Evolutionary conservation across 1,284 basidiomycete species (phyloP), one percentile per base, ranked within the genome.

Genomic region (Lentinus polychrous): DNA sequence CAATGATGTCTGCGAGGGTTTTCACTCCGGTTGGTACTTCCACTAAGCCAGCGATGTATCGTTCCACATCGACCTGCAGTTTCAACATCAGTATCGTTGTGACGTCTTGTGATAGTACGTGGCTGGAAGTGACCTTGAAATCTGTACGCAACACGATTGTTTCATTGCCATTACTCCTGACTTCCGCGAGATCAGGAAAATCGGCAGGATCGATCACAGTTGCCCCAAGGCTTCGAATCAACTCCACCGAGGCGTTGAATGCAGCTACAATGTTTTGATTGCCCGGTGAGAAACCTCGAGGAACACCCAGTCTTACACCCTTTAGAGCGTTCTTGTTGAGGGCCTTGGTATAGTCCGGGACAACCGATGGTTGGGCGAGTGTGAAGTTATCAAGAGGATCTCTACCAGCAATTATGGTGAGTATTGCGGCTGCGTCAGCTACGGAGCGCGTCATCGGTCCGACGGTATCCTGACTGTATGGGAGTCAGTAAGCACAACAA

Each of bases 371-470:
- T 48, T 75, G 73, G 2, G 59, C 60, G 20, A 69, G 60, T 5
- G 76, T 75, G 41, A 63, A 70, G 47, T 70, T 69, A 54, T 78
- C 76, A 3, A 62, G 57, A 5, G 64, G 63, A 50, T 78, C 76
- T 23, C 60, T 65, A 1, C 76, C 76, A 8, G 70, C 68, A 45
- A 78, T 75, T 7, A 65, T 59, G 8, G 64, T 58, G 8, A 78
- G 67, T 8, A 76, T 59, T 14, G 65, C 54, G 0, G 72, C 73
- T 8, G 68, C 71, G 44, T 78, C 76, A 11, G 68, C 58, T 27
- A 78, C 71, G 3, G 67, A 69, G 36, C 76, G 67, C 31, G 67
- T 64, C 63, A 78, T 74, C 0, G 73, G 69, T 0, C 76, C 76
- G 4, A 74, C 67, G 0, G 73, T 73, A 50, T 78, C 76, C 58